Percentiles rank a stretch among this genome's conserved stretches.
Evolutionary conservation across 208 protist genomes (phyloP).

Genomic region (Leishmania arabica): DNA sequence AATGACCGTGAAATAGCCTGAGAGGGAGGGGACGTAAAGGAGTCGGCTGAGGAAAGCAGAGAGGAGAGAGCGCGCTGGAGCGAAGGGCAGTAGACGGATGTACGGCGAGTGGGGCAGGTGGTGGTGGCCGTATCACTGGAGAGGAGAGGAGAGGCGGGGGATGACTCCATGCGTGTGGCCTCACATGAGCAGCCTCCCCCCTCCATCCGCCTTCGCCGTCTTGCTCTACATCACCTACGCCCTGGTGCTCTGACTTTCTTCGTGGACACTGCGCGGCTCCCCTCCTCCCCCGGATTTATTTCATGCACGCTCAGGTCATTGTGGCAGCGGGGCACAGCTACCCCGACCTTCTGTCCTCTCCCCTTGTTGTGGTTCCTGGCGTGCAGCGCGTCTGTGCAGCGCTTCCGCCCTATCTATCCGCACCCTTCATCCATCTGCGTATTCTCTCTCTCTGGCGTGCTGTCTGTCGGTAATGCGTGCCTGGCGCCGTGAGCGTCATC

Average conservation of each 20-base stretch:
- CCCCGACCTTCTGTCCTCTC: not conserved
- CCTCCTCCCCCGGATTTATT: not conserved
- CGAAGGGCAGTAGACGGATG: not conserved
- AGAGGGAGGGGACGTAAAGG: not conserved
- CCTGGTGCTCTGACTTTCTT: not conserved
- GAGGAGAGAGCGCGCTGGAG: not conserved
- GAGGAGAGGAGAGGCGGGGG: not conserved
- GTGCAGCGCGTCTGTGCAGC: not conserved
- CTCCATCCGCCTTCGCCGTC: not conserved
- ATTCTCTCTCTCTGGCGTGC: not conserved
- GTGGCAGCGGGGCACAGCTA: not conserved
- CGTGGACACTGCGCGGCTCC: not conserved
- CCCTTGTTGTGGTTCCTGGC: not conserved
- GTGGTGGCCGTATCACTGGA: not conserved
- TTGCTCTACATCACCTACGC: not conserved
- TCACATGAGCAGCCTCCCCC: not conserved
- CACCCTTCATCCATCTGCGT: not conserved
- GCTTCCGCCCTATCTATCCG: not conserved
- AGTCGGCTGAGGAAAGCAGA: not conserved
- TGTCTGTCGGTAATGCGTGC: not conserved
- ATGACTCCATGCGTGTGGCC: not conserved
- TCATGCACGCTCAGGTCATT: not conserved
- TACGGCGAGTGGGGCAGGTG: not conserved
- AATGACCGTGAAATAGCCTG: not conserved
- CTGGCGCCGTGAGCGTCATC: not conserved